Base-by-base conservation (phyloP, 1,284 basidiomycete species). In the Tremellales sp. region DNA sequence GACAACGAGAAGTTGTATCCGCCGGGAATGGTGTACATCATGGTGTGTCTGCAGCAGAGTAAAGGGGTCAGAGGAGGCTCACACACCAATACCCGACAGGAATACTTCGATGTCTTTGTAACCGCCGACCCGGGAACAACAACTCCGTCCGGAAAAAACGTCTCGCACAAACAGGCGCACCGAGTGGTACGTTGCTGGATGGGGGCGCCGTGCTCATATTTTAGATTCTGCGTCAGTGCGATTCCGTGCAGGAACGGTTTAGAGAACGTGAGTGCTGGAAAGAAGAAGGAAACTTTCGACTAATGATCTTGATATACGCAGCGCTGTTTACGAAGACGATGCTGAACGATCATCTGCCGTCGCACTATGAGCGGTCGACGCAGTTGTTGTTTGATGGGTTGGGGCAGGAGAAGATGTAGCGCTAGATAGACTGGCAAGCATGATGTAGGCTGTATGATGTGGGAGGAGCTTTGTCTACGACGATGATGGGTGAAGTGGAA, bases 201-300 rank as follows among this genome's bases (percentile, higher is more conserved):
- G 24, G 25, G 19, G 12, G 51, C 29, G 13, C 19, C 29, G 24
- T 50, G 9, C 32, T 25, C 6, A 27, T 28, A 5, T n/a, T 4
- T 5, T 31, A 62, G 58, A 63, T 63, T 16, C 57, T 78, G 19
- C 60, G 75, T 3, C 65, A 68, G 36, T 74, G 75, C 47, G 71
- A 75, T 37, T 71, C 75, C 16, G 74, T 77, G 5, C 68, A 72
- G 48, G 72, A 72, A 49, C 53, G 76, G 4, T 78, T 78, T 57
- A 65, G 72, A 18, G 76, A 78, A 50, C 74, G 75, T 47, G 54
- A 75, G 57, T 76, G 63, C 14, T 9, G 1, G 13, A 16, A 18
- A 18, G 26, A 18, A 6, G 1, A 16, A 9, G 9, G 28, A 16
- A 33, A 27, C 36, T 5, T 10, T 13, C 26, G 10, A 24, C 25